Evolutionary conservation across 164 flowering plant species (phyloP).

Genomic region (Vitis labrusca): DNA sequence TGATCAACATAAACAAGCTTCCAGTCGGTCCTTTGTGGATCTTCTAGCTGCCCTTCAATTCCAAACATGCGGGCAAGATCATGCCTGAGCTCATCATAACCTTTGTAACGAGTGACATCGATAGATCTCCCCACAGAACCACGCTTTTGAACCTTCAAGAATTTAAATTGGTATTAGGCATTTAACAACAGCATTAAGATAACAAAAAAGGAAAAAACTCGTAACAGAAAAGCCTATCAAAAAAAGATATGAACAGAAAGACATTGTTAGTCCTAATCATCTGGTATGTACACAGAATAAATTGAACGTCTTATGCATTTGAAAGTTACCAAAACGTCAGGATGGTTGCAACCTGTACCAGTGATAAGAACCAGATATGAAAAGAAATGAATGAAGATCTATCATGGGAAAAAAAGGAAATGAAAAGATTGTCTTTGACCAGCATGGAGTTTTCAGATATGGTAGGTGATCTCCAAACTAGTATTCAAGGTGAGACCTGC

Average conservation of each 20-base stretch:
- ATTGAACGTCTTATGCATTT: too few relatives aligned
- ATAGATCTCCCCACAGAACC: slow-evolving; percentile 95
- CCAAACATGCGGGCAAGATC: slow-evolving; percentile 93
- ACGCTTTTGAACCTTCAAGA: slow-evolving; percentile 82
- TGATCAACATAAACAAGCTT: slow-evolving; percentile 89
- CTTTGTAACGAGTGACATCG: slow-evolving; percentile 78
- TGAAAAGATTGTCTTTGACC: too few relatives aligned
- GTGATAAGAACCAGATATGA: too few relatives aligned
- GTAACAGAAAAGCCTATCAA: too few relatives aligned
- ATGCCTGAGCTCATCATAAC: slow-evolving; percentile 79
- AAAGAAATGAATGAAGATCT: too few relatives aligned
- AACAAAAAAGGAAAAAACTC: neutral
- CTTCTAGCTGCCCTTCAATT: slow-evolving; percentile 92
- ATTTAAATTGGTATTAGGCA: slow-evolving; percentile 1
- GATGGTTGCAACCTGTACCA: too few relatives aligned
- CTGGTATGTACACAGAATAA: too few relatives aligned
- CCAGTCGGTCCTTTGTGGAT: slow-evolving; percentile 82
- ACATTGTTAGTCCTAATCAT: neutral
- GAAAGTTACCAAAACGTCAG: too few relatives aligned
- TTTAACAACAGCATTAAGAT: neutral
- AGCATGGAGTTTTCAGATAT: too few relatives aligned
- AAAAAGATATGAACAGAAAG: neutral
- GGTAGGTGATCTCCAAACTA: too few relatives aligned
- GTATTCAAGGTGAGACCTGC: neutral
- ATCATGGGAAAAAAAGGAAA: too few relatives aligned